Evolutionary conservation across 345 rosid genomes (phyloP).

Genomic region (Orychophragmus violaceus): DNA sequence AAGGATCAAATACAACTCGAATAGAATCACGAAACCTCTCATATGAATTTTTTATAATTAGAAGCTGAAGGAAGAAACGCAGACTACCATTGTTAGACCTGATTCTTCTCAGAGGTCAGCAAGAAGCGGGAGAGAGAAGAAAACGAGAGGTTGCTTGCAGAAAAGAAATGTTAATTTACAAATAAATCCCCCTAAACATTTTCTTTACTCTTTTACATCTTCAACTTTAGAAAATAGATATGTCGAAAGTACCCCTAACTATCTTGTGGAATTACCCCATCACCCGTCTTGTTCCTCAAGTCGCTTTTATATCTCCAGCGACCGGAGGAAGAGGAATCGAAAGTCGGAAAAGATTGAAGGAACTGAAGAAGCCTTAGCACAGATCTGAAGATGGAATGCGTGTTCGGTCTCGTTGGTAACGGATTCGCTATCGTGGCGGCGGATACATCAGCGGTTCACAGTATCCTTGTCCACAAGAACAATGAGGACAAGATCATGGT

Average conservation of each 20-base stretch:
- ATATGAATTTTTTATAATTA: neutral
- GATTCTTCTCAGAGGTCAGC: slow-evolving; percentile 29
- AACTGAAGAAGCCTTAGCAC: neutral
- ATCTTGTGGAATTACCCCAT: neutral
- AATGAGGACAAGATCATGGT: slow-evolving; percentile 95
- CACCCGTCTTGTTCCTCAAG: slow-evolving; percentile 34
- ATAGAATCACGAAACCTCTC: neutral
- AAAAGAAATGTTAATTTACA: neutral
- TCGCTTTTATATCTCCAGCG: slow-evolving; percentile 12
- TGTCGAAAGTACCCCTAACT: neutral
- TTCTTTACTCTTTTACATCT: neutral
- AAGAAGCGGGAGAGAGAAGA: slow-evolving; percentile 30
- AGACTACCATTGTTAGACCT: slow-evolving; percentile 29
- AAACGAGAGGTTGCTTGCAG: slow-evolving; percentile 24
- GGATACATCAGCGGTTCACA: slow-evolving; percentile 86
- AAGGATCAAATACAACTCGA: neutral
- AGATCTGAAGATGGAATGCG: slow-evolving; percentile 80
- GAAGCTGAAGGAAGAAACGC: slow-evolving; percentile 17
- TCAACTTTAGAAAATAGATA: neutral
- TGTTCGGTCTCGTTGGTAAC: slow-evolving; percentile 83
- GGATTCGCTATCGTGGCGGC: slow-evolving; percentile 82
- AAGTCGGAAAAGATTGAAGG: neutral
- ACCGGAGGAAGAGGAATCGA: slow-evolving; percentile 5
- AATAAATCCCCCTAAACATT: neutral
- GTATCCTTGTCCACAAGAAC: slow-evolving; percentile 86